A percentile compares a stretch with the other conserved stretches of the same genome.
Conservation (phyloP, 108 stramenopile species). For the Skeletonema potamos region DNA sequence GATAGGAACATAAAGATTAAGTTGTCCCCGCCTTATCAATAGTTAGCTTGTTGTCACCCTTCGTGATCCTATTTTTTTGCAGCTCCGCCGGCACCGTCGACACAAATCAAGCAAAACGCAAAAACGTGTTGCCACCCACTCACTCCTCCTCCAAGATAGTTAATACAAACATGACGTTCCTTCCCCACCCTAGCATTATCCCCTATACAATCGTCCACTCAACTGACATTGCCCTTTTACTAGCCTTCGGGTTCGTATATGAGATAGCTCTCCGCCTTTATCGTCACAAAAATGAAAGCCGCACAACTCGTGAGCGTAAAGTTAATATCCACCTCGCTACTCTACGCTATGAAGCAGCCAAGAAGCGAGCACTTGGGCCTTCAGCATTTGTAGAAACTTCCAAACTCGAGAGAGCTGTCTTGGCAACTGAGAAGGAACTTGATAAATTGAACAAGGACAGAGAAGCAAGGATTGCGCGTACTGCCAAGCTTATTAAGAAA, state of each 20-base stretch:
- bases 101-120: too few relatives aligned
- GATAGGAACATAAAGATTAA: too few relatives aligned
- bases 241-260: slow-evolving; percentile 54
- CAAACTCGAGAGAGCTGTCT: slow-evolving; percentile 75
- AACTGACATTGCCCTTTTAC: slow-evolving; percentile 64
- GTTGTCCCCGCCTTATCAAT: too few relatives aligned
- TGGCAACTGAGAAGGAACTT: slow-evolving; percentile 69
- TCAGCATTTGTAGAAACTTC: slow-evolving; percentile 82
- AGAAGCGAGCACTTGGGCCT: slow-evolving; percentile 62
- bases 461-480: slow-evolving; percentile 23
- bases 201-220: slow-evolving; percentile 45
- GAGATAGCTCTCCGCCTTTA: slow-evolving; percentile 50
- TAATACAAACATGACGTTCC: slow-evolving; percentile 36
- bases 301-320: slow-evolving; percentile 46
- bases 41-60: too few relatives aligned
- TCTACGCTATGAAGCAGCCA: slow-evolving; percentile 55
- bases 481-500: slow-evolving; percentile 45
- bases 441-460: slow-evolving; percentile 35
- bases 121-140: too few relatives aligned
- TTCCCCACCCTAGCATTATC: slow-evolving; percentile 28
- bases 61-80: too few relatives aligned
- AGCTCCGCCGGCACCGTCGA: too few relatives aligned
- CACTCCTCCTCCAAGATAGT: too few relatives aligned
- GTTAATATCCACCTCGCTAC: slow-evolving; percentile 46
- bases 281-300: slow-evolving; percentile 39